phyloP scores from a whole-genome alignment of 2,329 filamentous ascomycete genomes.

The Ascochyta viciae-villosae region DNA sequence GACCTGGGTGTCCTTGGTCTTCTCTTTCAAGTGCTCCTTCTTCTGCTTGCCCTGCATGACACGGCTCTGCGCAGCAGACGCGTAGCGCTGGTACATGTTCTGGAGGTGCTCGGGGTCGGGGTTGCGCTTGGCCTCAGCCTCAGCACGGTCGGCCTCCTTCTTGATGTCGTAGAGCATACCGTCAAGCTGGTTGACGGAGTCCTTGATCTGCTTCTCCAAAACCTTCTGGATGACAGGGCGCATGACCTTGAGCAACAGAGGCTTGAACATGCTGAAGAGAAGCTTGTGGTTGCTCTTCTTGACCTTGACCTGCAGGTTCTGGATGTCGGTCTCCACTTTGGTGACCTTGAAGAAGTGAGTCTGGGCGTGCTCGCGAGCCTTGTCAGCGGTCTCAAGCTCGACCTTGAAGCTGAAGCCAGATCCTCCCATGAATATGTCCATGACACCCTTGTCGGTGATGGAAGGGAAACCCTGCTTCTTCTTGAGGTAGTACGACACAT shows the following conservation, averaged over 20 bases:
- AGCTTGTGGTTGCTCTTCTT: slow-evolving; percentile 96
- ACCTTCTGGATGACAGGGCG: slow-evolving; percentile 86
- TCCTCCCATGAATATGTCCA: slow-evolving; percentile 86
- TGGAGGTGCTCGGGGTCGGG: slow-evolving; percentile 73
- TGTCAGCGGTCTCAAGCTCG: slow-evolving; percentile 81
- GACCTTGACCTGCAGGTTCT: slow-evolving; percentile 84
- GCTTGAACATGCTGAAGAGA: slow-evolving; percentile 86
- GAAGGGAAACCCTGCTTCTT: slow-evolving; percentile 92
- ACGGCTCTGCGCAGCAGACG: slow-evolving; percentile 75
- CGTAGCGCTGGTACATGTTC: slow-evolving; percentile 89
- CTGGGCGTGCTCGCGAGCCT: slow-evolving; percentile 63
- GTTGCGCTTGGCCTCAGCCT: slow-evolving; percentile 67
- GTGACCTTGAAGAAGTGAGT: slow-evolving; percentile 95
- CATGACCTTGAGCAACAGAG: slow-evolving; percentile 81
- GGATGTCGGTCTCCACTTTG: slow-evolving; percentile 82
- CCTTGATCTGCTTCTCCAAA: slow-evolving; percentile 86
- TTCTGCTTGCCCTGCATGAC: slow-evolving; percentile 79
- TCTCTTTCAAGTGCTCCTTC: slow-evolving; percentile 63
- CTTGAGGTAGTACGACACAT: slow-evolving; percentile 91
- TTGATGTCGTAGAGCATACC: slow-evolving; percentile 77
- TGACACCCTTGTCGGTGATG: slow-evolving; percentile 84
- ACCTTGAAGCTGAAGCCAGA: slow-evolving; percentile 91
- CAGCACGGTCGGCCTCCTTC: slow-evolving; percentile 78
- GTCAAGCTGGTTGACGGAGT: slow-evolving; percentile 80
- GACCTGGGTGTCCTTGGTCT: slow-evolving; percentile 70